Base-by-base conservation (phyloP, 495 filamentous ascomycete species). In the Neurospora sp. region DNA sequence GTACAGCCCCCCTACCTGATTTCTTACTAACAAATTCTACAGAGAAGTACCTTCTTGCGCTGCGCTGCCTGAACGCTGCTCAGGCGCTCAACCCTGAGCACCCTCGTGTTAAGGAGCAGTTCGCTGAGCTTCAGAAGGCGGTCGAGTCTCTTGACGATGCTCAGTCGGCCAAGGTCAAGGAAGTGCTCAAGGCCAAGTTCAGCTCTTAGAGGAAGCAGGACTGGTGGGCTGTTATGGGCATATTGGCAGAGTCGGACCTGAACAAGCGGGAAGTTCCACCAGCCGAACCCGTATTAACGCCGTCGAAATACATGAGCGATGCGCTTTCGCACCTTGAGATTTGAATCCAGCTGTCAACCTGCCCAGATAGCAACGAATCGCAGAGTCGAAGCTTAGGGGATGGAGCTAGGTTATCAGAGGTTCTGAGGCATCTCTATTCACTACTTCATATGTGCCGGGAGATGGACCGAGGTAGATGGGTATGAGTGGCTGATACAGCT, bases 1-100 rank as follows among this genome's bases (percentile, higher is more conserved):
- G 2, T 59, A 7, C 71, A 16, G 44, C 73, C 16, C 74, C 48
- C 14, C 1, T 40, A 11, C 7, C 12, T 4, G 11, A 39, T 14
- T 61, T n/a, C 6, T 69, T 44, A 41, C 46, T 72, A 71, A 71
- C 3, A 39, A 71, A 7, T 39, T 70, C 14, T 40, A 65, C 75
- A 98, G 94, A 87, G 79, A 96, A 96, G 84, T 90, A 91, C 74
- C 83, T 94, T 14, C 89, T 95, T 69, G 96, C 96, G 10, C 83
- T 98, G 72, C 93, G 92, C 77, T 97, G 93, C 79, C 86, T 98
- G 59, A 85, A 91, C 41, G 92, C 92, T 31, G 91, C 93, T 39
- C 83, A 87, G 53, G 81, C 87, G 10, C 82, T 97, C 40, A 89
- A 94, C 73, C 81, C 89, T 6, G 87, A 91, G 37, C 84, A 96